Base-by-base conservation (phyloP, 169 alveolate species). In the Neospora caninum region DNA sequence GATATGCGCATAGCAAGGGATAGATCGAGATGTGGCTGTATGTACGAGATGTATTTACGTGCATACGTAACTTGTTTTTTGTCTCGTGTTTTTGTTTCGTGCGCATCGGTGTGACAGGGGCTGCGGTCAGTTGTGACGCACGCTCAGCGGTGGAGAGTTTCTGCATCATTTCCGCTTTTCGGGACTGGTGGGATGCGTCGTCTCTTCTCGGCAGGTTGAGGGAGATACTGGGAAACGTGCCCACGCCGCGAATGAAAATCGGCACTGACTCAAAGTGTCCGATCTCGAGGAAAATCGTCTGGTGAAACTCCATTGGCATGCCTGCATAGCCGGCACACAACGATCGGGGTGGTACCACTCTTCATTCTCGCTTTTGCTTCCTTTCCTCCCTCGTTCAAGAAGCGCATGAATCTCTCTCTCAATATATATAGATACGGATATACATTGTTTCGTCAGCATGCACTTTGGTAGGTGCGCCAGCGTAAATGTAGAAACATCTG, bases 191-290 rank as follows among this genome's bases (percentile, higher is more conserved):
- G 10, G 31, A 9, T 54, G 49, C 70, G 25, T 93, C 95, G 58
- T 98, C 98, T 29, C 95, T 39, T 92, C 98, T 96, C 58, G 99
- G 99, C 87, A 97, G 95, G n/a, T 96, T 93, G 39, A 97, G 93
- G 39, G 97, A 95, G 53, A 97, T 93, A 16, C 98, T 98, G 2
- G 99, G 99, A 94, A 97, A 98, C 54, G 97, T 97, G 42, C 99
- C 99, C 36, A 93, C 95, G 16, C 98, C 99, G 91, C 96, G 96
- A 45, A 98, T 96, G 42, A 96, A 96, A 91, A 98, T 95, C 69
- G 97, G 96, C 88, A 97, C 97, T 4, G 99, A 99, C 94, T 98
- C 99, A 95, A 97, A 98, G 95, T 98, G 99, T 29, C 99, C 99
- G 41, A 98, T 97, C 94, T 98, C 97, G 96, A 96, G 96, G 98